phyloP scores from a whole-genome alignment of 352 stramenopile species.

The Phytophthora citrophthora region DNA sequence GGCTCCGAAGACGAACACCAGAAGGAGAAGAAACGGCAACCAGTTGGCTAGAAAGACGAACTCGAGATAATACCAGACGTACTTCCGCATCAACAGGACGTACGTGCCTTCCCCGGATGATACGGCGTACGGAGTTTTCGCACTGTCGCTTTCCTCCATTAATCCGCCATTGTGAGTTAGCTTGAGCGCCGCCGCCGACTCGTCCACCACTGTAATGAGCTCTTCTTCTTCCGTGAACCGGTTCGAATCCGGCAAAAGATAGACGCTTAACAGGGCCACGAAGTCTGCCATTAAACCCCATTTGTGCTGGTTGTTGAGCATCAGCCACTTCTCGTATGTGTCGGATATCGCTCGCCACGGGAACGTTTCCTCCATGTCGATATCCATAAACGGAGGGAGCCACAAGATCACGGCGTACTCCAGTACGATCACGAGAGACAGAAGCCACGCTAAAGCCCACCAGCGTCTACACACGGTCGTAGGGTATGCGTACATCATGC shows the following conservation, averaged over 20 bases:
- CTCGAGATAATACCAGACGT: slow-evolving; percentile 75
- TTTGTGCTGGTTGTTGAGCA: slow-evolving; percentile 74
- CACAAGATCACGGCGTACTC: slow-evolving; percentile 81
- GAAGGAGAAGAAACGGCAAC: slow-evolving; percentile 71
- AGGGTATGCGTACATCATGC: slow-evolving; percentile 78
- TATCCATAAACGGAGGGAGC: slow-evolving; percentile 60
- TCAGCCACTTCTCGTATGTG: slow-evolving; percentile 69
- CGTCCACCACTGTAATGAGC: slow-evolving; percentile 41
- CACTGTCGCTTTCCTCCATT: slow-evolving; percentile 10
- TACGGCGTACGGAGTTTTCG: slow-evolving; percentile 6
- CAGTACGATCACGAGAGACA: slow-evolving; percentile 72
- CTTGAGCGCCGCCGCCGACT: slow-evolving; percentile 22
- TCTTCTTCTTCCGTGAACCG: slow-evolving; percentile 36
- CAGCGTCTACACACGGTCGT: slow-evolving; percentile 59
- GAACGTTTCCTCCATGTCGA: slow-evolving; percentile 63
- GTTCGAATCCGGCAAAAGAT: slow-evolving; percentile 72
- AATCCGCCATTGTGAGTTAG: slow-evolving; percentile 5
- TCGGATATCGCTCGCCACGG: slow-evolving; percentile 65
- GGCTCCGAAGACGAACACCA: slow-evolving; percentile 78
- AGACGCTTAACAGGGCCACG: slow-evolving; percentile 65
- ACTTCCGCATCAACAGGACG: slow-evolving; percentile 60
- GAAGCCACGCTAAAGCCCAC: slow-evolving; percentile 57
- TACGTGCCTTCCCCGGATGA: slow-evolving; percentile 54
- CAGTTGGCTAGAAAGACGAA: slow-evolving; percentile 67
- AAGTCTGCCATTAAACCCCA: slow-evolving; percentile 85